Evolutionary conservation across 2,329 filamentous ascomycete genomes (phyloP).

Genomic region (Xylariaceae sp.): DNA sequence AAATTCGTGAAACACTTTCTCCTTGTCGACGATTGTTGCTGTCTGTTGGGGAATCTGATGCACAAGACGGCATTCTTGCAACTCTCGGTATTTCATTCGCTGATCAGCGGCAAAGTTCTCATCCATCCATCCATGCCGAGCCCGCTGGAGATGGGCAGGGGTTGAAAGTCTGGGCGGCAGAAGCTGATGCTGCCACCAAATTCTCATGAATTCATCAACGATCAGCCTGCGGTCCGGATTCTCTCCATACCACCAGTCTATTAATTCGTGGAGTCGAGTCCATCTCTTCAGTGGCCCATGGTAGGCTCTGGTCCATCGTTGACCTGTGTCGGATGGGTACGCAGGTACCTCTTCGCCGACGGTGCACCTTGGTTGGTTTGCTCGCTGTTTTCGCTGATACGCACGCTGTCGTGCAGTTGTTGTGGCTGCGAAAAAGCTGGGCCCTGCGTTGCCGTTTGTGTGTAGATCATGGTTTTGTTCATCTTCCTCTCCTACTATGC

Average conservation of each 20-base stretch:
- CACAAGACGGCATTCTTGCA: conserved; percentile 23
- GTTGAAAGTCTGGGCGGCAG: conserved; percentile 29
- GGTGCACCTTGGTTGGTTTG: neutral
- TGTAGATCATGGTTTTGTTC: conserved; percentile 4
- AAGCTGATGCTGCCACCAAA: conserved; percentile 31
- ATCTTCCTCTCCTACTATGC: conserved; percentile 7
- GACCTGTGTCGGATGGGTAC: conserved; percentile 31
- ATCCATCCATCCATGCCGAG: conserved; percentile 29
- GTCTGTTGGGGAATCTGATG: conserved; percentile 17
- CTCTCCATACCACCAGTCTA: conserved; percentile 32
- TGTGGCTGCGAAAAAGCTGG: too few species aligned
- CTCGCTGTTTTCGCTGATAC: neutral
- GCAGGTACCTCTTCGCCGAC: conserved; percentile 23
- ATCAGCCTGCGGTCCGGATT: conserved; percentile 20
- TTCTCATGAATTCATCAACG: conserved; percentile 23
- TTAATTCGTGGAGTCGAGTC: conserved; percentile 28
- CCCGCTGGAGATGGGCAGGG: conserved; percentile 17
- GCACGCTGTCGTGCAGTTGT: neutral
- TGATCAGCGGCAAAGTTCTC: conserved; percentile 21
- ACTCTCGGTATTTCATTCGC: conserved; percentile 21
- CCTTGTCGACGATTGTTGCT: conserved; percentile 21
- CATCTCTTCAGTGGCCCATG: conserved; percentile 33
- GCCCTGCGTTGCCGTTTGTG: neutral
- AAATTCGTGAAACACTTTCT: conserved; percentile 24
- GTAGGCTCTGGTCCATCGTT: conserved; percentile 35